Percentiles rank a stretch among this genome's conserved stretches.
Evolutionary conservation across 371 early-diverging fungal species (phyloP).

Genomic region (Mucor sp.): DNA sequence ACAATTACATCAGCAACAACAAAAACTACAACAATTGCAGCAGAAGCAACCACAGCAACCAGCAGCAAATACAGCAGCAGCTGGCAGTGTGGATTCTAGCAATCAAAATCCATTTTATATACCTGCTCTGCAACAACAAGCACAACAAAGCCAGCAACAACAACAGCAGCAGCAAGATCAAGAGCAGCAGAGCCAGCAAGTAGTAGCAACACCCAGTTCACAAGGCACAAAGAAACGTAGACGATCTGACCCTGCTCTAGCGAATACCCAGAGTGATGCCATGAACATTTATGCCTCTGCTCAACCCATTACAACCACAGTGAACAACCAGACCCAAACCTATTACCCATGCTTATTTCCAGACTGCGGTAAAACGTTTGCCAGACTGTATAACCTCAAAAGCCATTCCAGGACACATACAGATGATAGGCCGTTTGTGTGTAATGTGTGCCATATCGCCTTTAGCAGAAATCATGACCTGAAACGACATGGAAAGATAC

Average conservation of each 20-base stretch:
- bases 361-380: conserved; percentile 75
- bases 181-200: not conserved
- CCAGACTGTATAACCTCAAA: conserved; percentile 77
- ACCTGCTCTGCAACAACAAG: conserved; percentile 22
- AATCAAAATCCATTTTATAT: conserved; percentile 36
- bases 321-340: conserved; percentile 52
- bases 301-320: conserved; percentile 49
- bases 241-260: conserved; percentile 48
- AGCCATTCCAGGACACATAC: conserved; percentile 83
- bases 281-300: conserved; percentile 55
- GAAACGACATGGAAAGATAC: conserved; percentile 85
- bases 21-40: conserved; percentile 1
- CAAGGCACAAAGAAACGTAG: conserved; percentile 35
- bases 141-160: not conserved
- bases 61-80: not conserved
- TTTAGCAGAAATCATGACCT: conserved; percentile 89
- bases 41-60: not conserved
- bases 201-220: conserved; percentile 18
- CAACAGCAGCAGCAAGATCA: not conserved
- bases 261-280: conserved; percentile 50
- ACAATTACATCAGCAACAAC: conserved; percentile 9
- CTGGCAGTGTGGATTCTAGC: conserved; percentile 24
- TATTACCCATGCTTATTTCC: conserved; percentile 68
- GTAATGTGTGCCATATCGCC: conserved; percentile 70
- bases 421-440: conserved; percentile 78